Base-by-base conservation (phyloP, 1,139 yeast species). In the Torulaspora globosa region DNA sequence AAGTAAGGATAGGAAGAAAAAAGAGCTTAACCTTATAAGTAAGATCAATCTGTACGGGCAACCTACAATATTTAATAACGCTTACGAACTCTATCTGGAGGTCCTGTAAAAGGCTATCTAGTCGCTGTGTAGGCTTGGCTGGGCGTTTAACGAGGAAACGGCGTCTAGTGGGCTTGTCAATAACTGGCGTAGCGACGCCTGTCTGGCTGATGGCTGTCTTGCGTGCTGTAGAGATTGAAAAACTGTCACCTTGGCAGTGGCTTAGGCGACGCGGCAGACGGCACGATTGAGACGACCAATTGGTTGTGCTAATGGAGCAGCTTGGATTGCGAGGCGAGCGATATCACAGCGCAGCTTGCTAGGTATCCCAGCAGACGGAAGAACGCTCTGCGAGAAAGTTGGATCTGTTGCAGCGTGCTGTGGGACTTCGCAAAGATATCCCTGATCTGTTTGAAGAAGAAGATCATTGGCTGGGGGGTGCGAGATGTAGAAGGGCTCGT, bases 361-460 rank as follows among this genome's bases (percentile, higher is more conserved):
- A 65, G 46, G 41, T 61, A 65, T 12, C 68, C 69, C 34, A 64
- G 50, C 12, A 65, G 49, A 34, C 62, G 62, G 53, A 65, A 62
- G 42, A 65, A 65, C 3, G 69, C 68, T 28, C 57, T 53, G 24
- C 67, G 53, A 3, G 68, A 63, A 14, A 64, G 51, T 28, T 50
- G 40, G 8, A 62, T 58, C 47, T 63, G 66, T 43, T 62, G 63
- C 29, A 46, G 38, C 8, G 60, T 55, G 18, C 62, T 49, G 45
- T 63, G 60, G n/a, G 63, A 62, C 36, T 58, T 55, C 15, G 57
- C 55, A 43, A 63, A 63, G 2, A 61, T 60, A 30, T 55, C 56
- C 34, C 65, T 50, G 15, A 61, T 57, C 44, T 63, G 67, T 30
- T 54, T 56, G 47, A 60, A 59, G 36, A 60, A 54, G 43, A 57